A percentile compares a stretch with the other conserved stretches of the same genome.
phyloP scores from a whole-genome alignment of 441 rosid species.

The Sinapis alba region DNA sequence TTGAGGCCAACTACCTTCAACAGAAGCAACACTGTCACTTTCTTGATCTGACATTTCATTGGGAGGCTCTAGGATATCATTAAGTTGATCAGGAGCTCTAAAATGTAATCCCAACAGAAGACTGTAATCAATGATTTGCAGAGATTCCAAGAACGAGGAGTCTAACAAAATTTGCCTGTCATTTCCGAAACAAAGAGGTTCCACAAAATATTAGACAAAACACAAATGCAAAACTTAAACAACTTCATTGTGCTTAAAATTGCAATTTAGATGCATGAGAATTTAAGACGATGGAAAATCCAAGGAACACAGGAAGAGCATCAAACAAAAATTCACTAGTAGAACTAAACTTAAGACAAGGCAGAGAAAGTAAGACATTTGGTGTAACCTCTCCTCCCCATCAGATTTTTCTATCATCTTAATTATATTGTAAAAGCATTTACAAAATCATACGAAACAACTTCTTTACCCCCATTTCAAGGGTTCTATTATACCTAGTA shows the following conservation, averaged over 20 bases:
- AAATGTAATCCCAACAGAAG: constrained; percentile 94
- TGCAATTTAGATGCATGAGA: constrained; percentile 4
- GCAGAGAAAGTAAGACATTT: not conserved
- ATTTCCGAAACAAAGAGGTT: constrained; percentile 22
- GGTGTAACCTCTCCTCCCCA: not conserved
- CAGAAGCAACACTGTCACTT: constrained; percentile 45
- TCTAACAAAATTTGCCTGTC: constrained; percentile 86
- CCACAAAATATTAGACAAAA: constrained; percentile 13
- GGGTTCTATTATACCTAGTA: not conserved
- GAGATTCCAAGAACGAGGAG: constrained; percentile 84
- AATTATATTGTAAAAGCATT: not conserved
- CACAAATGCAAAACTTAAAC: not conserved
- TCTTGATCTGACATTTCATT: constrained; percentile 47
- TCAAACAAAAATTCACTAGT: constrained; percentile 5
- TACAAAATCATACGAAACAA: not conserved
- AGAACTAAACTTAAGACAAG: not conserved
- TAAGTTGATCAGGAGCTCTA: constrained; percentile 81
- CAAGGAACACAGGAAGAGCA: constrained; percentile 18
- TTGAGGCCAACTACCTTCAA: constrained; percentile 53
- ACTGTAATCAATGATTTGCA: constrained; percentile 92
- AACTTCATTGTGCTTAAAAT: not conserved
- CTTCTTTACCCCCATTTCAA: not conserved
- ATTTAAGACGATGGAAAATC: not conserved
- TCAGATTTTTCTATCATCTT: not conserved
- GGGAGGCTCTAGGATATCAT: constrained; percentile 59